Evolutionary conservation across 2,329 filamentous ascomycete genomes (phyloP), one percentile per base, ranked within the genome.

Genomic region (Exophiala calicioides): DNA sequence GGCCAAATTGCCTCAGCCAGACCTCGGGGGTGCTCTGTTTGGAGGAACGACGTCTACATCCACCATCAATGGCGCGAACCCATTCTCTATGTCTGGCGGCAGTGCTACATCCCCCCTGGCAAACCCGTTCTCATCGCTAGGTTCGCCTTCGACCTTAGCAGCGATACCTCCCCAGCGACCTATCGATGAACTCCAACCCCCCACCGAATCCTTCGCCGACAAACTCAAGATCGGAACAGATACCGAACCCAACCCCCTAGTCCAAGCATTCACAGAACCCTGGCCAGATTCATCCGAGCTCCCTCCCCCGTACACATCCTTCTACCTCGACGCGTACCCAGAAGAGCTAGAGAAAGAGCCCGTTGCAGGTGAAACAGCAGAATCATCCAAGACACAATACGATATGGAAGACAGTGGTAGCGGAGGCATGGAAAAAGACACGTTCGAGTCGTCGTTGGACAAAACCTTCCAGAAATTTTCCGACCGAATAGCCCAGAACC

Each of bases 321-420:
- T 85, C 62, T 88, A 89, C 71, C 81, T 91, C 33, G 93, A 97
- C 58, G 91, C 91, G 40, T 91, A 95, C 62, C 95, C 88, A 69
- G 93, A 98, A 68, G 87, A 86, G 3, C 79, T 97, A 19, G 88
- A 82, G 57, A 68, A 68, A 7, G 52, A 48, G 24, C 24, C 34
- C 4, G n/a, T 20, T 7, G 20, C 40, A 15, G 68, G 60, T 2
- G 77, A 78, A 0, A 68, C 69, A 21, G 68, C 55, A 40, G 45
- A 47, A 49, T 73, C 37, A 62, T 50, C 65, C 70, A 68, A 39
- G 60, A 65, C 44, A 59, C 40, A 56, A 16, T 55, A 57, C 27
- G 50, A 59, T 21, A 61, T 65, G 29, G 66, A 72, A 6, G 63
- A 65, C 44, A 53, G 59, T 34, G 61, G 62, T 49, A 62, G 34